These are phyloP conservation scores for Solanum neorickii DNA, from an alignment of 257 asterid genomes.

Conservation along the genomic window DNA sequence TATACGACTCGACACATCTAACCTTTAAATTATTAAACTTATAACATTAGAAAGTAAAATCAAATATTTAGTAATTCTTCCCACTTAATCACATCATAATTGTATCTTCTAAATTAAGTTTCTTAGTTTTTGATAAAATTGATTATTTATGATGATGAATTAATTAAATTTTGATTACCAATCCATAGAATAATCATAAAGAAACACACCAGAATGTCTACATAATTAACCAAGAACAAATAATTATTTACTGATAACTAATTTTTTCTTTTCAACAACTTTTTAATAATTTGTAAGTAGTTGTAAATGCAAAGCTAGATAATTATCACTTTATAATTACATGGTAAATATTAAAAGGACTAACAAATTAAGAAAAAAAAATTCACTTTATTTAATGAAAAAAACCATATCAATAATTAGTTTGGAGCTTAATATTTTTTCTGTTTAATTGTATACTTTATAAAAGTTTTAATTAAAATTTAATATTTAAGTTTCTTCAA, in stretches of 20 bases:
- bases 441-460: too few relatives aligned
- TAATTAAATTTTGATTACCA: background rate
- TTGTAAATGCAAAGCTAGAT: background rate
- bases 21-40: background rate
- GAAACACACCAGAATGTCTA: background rate
- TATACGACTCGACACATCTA: background rate
- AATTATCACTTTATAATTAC: background rate
- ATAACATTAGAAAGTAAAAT: background rate
- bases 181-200: background rate
- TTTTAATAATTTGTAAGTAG: background rate
- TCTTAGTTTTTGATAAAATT: background rate
- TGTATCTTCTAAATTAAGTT: background rate
- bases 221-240: background rate
- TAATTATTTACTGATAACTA: background rate
- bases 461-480: background rate
- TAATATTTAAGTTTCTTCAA: background rate
- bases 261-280: background rate
- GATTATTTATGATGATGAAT: background rate
- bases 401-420: background rate
- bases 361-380: background rate
- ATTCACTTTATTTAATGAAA: background rate
- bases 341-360: background rate
- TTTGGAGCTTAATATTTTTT: background rate
- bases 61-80: background rate
- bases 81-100: background rate